Evolutionary conservation across 2,329 filamentous ascomycete species (phyloP).

Genomic region (Colletotrichum acutatum): DNA sequence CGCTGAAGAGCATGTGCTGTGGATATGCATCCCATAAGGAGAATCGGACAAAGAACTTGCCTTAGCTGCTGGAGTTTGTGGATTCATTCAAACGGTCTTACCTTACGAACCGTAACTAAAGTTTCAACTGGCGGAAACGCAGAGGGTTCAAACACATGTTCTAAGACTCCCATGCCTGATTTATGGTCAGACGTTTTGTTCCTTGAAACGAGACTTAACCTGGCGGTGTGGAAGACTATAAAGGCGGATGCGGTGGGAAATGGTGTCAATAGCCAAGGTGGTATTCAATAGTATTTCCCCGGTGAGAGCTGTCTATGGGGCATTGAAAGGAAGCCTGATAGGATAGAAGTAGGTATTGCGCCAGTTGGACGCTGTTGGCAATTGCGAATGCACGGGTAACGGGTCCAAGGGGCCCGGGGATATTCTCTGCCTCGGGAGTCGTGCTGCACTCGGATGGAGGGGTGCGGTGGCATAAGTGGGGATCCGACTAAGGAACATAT

Average conservation of each 20-base stretch:
- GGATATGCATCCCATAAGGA: background rate
- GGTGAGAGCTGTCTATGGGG: background rate
- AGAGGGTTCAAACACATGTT: constrained; percentile 1
- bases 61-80: background rate
- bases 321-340: background rate
- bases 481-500: background rate
- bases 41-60: background rate
- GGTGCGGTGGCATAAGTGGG: background rate
- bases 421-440: background rate
- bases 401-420: background rate
- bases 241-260: background rate
- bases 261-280: background rate
- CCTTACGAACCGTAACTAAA: background rate
- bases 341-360: background rate
- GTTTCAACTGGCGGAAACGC: background rate
- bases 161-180: background rate
- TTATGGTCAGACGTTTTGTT: background rate
- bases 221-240: background rate
- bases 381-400: background rate
- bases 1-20: background rate
- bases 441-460: background rate
- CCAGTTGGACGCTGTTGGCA: background rate
- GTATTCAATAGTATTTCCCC: background rate
- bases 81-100: background rate
- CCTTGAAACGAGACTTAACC: background rate